Conservation (phyloP, 371 early-diverging fungal species). For the Mucor piriformis region DNA sequence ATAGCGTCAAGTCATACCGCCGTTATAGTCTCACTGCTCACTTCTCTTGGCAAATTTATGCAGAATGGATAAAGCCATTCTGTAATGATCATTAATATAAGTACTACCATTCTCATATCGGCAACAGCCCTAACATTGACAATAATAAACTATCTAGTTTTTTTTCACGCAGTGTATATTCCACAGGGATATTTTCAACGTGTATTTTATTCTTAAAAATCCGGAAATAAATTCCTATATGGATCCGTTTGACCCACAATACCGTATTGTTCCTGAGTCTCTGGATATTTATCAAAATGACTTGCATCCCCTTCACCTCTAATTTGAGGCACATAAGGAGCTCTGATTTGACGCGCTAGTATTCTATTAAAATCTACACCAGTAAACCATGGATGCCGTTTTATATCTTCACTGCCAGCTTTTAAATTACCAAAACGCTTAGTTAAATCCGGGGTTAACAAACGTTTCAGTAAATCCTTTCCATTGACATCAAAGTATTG, state of each 20-base stretch:
- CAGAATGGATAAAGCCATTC: too few species aligned
- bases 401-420: conserved; percentile 87
- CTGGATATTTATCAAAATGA: conserved; percentile 92
- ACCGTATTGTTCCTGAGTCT: conserved; percentile 69
- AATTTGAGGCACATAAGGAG: conserved; percentile 88
- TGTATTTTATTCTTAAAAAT: conserved; percentile 16
- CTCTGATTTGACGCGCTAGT: conserved; percentile 69
- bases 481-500: conserved; percentile 85
- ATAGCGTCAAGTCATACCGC: too few species aligned
- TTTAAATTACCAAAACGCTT: conserved; percentile 90
- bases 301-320: conserved; percentile 87
- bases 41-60: too few species aligned
- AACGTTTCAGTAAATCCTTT: conserved; percentile 85
- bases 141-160: too few species aligned
- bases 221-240: conserved; percentile 27
- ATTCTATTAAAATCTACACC: conserved; percentile 91
- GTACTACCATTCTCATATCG: too few species aligned
- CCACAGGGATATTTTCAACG: background rate
- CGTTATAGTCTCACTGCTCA: too few species aligned
- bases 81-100: too few species aligned
- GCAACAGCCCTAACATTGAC: too few species aligned
- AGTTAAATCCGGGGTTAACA: conserved; percentile 83
- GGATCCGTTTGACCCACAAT: conserved; percentile 18
- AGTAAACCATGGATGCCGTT: conserved; percentile 91
- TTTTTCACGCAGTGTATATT: too few species aligned